Evolutionary conservation across 1,284 basidiomycete genomes (phyloP).

Genomic region (Heterobasidion irregulare): DNA sequence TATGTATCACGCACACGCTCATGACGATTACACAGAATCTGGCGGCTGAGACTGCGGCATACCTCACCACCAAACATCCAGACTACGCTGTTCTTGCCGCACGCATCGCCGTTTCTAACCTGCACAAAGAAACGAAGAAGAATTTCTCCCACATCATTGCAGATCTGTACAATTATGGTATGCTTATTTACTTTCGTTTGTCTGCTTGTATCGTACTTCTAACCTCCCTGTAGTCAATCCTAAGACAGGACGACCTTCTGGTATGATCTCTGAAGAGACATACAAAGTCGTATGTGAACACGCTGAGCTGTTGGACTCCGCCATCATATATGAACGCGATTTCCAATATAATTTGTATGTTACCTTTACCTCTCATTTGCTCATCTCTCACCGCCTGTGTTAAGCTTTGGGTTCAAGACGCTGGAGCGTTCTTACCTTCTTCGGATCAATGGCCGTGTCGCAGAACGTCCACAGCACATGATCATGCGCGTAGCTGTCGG

Average conservation of each 20-base stretch:
- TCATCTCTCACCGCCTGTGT: slow-evolving; percentile 1
- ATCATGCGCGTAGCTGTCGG: slow-evolving; percentile 99
- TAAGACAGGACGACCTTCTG: slow-evolving; percentile 81
- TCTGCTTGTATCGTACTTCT: background rate
- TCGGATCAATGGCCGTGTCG: slow-evolving; percentile 89
- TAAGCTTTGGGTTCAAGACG: slow-evolving; percentile 98
- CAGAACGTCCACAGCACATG: slow-evolving; percentile 98
- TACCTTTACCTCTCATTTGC: background rate
- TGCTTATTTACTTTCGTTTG: slow-evolving; percentile 13
- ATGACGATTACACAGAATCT: slow-evolving; percentile 54
- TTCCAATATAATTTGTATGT: slow-evolving; percentile 92
- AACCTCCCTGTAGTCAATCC: slow-evolving; percentile 69
- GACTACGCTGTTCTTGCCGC: slow-evolving; percentile 99
- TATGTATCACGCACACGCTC: background rate
- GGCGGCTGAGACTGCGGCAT: slow-evolving; percentile 95
- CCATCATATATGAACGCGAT: slow-evolving; percentile 97
- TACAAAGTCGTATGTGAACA: slow-evolving; percentile 83
- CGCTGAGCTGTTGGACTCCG: slow-evolving; percentile 81
- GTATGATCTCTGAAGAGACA: slow-evolving; percentile 89
- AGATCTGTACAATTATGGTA: slow-evolving; percentile 87
- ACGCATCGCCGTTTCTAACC: slow-evolving; percentile 96
- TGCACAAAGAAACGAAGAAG: slow-evolving; percentile 99
- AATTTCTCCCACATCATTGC: slow-evolving; percentile 88
- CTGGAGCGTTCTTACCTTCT: slow-evolving; percentile 97
- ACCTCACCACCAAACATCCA: slow-evolving; percentile 93